phyloP scores from a whole-genome alignment of 2,329 filamentous ascomycete species.

The Aspergillus calidoustus region DNA sequence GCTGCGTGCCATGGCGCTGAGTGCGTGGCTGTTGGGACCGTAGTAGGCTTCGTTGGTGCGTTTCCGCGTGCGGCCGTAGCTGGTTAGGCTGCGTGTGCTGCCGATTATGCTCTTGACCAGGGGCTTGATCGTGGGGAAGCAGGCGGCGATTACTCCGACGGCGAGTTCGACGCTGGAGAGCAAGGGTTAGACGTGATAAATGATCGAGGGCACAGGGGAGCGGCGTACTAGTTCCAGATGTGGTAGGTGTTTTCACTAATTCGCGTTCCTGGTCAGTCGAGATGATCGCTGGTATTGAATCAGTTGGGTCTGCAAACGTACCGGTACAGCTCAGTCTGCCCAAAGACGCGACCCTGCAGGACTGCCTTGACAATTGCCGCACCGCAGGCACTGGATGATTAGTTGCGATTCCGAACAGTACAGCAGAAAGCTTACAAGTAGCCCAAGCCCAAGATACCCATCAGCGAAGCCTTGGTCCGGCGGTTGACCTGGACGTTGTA shows the following conservation, averaged over 20 bases:
- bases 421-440: constrained; percentile 41
- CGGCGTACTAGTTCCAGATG: constrained; percentile 52
- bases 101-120: constrained; percentile 35
- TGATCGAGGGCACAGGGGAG: constrained; percentile 37
- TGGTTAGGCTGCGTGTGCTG: constrained; percentile 13
- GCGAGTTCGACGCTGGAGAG: constrained; percentile 31
- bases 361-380: constrained; percentile 48
- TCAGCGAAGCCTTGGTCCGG: constrained; percentile 43
- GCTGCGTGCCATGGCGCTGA: constrained; percentile 19
- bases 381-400: constrained; percentile 38
- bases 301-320: constrained; percentile 45
- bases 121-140: constrained; percentile 37
- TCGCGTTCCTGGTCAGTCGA: background rate
- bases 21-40: constrained; percentile 19
- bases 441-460: constrained; percentile 46
- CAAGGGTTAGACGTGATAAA: background rate
- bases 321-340: constrained; percentile 22
- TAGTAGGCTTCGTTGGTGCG: constrained; percentile 15
- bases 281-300: constrained; percentile 3
- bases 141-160: constrained; percentile 38
- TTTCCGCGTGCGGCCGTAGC: constrained; percentile 23
- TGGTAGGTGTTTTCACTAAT: constrained; percentile 35
- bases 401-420: background rate
- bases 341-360: constrained; percentile 2
- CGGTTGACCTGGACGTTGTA: constrained; percentile 42